A percentile compares a stretch with the other conserved stretches of the same genome.
Conservation (phyloP, 306 rosid genomes). For the Citrullus colocynthis region DNA sequence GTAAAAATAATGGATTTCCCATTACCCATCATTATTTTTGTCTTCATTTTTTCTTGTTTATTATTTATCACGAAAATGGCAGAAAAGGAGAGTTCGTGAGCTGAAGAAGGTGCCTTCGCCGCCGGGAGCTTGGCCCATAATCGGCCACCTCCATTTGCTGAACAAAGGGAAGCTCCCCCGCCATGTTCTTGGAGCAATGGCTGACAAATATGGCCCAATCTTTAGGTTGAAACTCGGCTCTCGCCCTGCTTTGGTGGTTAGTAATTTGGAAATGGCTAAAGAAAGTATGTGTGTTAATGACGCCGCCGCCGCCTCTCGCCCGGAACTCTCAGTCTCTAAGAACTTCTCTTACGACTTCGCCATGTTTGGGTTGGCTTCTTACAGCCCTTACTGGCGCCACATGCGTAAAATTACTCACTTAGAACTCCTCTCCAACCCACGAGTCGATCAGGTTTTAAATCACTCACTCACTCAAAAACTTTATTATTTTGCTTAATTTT, state of each 20-base stretch:
- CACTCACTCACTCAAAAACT: too few species aligned
- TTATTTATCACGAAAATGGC: background rate
- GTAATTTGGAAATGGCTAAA: slow-evolving; percentile 31
- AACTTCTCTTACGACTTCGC: slow-evolving; percentile 30
- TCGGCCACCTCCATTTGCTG: slow-evolving; percentile 21
- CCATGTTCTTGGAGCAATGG: slow-evolving; percentile 10
- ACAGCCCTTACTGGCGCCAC: slow-evolving; percentile 32
- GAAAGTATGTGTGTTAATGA: slow-evolving; percentile 41
- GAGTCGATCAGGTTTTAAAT: slow-evolving; percentile 11
- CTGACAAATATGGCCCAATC: slow-evolving; percentile 31
- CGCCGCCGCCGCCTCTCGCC: slow-evolving; percentile 24
- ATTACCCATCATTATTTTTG: background rate
- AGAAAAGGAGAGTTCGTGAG: background rate
- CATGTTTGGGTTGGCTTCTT: slow-evolving; percentile 25
- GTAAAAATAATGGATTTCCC: background rate
- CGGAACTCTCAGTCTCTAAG: slow-evolving; percentile 14
- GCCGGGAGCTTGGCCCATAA: slow-evolving; percentile 12
- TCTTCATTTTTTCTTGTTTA: background rate
- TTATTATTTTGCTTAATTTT: too few species aligned
- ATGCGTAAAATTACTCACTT: slow-evolving; percentile 26
- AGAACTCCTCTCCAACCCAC: slow-evolving; percentile 23
- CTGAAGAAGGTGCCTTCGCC: background rate
- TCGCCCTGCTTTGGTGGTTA: slow-evolving; percentile 24
- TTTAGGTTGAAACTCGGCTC: slow-evolving; percentile 23
- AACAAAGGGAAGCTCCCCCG: slow-evolving; percentile 1